Evolutionary conservation across 2,329 filamentous ascomycete species (phyloP).

Genomic region (Penicillium brevicompactum): DNA sequence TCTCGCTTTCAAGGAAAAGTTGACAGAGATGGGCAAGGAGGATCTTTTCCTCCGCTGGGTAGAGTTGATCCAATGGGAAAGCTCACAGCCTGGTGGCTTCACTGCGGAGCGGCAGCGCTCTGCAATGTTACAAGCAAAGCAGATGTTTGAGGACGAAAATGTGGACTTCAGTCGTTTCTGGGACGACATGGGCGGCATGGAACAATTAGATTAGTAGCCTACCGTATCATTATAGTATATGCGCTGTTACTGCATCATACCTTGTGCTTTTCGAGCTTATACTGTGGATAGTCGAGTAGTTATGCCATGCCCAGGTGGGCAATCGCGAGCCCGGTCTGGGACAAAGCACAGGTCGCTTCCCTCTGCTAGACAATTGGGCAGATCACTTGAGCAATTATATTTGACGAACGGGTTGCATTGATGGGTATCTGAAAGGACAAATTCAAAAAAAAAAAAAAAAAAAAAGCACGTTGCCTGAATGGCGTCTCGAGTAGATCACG

Average conservation of each 20-base stretch:
- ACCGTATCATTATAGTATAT: not conserved
- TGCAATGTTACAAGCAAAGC: conserved; percentile 72
- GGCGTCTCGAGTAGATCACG: not conserved
- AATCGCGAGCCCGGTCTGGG: too few relatives aligned
- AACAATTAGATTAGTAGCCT: conserved; percentile 19
- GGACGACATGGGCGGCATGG: conserved; percentile 67
- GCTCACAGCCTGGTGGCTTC: conserved; percentile 76
- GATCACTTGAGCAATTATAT: not conserved
- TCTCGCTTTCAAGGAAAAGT: conserved; percentile 74
- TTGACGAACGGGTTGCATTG: conserved; percentile 10
- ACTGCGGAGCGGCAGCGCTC: conserved; percentile 71
- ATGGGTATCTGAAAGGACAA: conserved; percentile 23
- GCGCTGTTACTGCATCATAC: not conserved
- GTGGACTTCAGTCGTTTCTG: conserved; percentile 84
- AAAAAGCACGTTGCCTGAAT: not conserved
- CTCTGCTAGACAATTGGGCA: too few relatives aligned
- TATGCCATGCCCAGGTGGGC: too few relatives aligned
- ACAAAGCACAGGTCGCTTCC: too few relatives aligned
- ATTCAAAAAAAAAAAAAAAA: conserved; percentile 3
- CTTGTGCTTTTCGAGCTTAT: not conserved
- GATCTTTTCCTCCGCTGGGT: conserved; percentile 90
- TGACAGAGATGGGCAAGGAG: conserved; percentile 78
- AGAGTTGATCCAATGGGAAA: conserved; percentile 87
- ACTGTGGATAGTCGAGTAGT: too few relatives aligned
- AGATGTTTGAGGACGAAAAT: conserved; percentile 71